Conservation (phyloP, 208 protist species). For the Leishmania tropica region DNA sequence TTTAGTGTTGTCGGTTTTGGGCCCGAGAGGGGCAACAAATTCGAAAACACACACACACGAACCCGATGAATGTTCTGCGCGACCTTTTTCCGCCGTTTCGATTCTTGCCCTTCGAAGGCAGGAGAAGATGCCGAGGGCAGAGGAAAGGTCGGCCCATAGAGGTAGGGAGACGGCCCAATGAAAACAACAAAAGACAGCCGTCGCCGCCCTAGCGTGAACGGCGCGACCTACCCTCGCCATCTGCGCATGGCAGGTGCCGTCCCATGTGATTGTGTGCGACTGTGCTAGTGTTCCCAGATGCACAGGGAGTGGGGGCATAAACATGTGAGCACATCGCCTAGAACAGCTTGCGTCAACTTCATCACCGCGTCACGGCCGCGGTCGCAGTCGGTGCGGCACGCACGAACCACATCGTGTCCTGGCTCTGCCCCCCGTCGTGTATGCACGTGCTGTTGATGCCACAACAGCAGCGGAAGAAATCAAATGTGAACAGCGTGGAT, state of each 20-base stretch:
- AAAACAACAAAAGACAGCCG: neutral
- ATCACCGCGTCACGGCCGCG: conserved; percentile 26
- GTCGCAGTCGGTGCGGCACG: conserved; percentile 23
- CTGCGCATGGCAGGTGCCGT: neutral
- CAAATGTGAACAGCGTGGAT: conserved; percentile 61
- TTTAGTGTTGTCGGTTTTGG: neutral
- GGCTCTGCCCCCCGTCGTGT: conserved; percentile 7
- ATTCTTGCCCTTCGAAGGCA: neutral
- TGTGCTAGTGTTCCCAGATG: neutral
- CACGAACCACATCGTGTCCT: conserved; percentile 15
- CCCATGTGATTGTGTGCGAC: neutral
- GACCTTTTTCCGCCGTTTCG: neutral
- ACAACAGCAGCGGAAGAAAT: conserved; percentile 56
- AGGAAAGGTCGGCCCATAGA: neutral
- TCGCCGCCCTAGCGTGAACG: neutral
- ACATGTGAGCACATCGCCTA: neutral
- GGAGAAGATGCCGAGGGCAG: neutral
- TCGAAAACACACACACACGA: neutral
- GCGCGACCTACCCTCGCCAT: neutral
- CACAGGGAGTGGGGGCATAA: neutral
- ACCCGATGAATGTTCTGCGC: neutral
- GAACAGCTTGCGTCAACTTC: conserved; percentile 24
- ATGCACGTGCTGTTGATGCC: conserved; percentile 45
- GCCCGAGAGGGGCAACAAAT: neutral
- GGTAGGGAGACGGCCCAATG: too few species aligned